Evolutionary conservation across 176 grass and related monocot species (phyloP), one percentile per base, ranked within the genome.

Genomic region (Tillandsia fasciculata): DNA sequence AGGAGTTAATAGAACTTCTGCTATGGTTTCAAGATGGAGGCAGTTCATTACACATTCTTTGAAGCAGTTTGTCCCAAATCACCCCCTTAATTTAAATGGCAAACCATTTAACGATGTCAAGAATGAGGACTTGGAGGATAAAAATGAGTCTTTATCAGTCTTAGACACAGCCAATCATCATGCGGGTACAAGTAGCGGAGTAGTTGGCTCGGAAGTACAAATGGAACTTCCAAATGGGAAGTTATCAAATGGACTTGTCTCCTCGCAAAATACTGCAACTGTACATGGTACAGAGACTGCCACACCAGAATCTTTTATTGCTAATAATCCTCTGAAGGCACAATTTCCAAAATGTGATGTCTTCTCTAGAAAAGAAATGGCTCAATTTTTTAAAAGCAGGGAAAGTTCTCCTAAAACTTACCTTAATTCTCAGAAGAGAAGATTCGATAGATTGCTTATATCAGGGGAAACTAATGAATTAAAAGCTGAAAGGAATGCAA

Each of bases 11-110:
- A 93, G 90, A 80, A 80, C 94, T 9, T 90, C 89, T 81, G 94
- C 86, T 51, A 99, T 99, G 94, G 87, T 99, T 70, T 99, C 90
- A 53, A 87, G 94, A 84, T 99, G 90, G 90, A 93, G 84, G 74
- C 94, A 99, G 52, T 77, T 81, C 70, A 51, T 87, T 76, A 81
- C 84, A 82, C 90, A 89, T 63, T 68, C 63, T 20, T 84, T 86
- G 77, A 80, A 80, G 69, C 51, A 80, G 72, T 51, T 76, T 77
- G 64, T 51, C 50, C 77, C 81, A 75, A 80, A 61, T 10, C 54
- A 8, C 47, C 72, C 77, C 69, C 58, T 52, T 20, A 85, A 65
- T 66, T 65, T 77, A 20, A 93, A 88, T 78, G 84, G 72, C 53
- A 93, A 82, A 65, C 11, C 64, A 17, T 69, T 72, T 66, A 88